phyloP scores from a whole-genome alignment of 75 land plant genomes.

The Ceratopteris richardii region DNA sequence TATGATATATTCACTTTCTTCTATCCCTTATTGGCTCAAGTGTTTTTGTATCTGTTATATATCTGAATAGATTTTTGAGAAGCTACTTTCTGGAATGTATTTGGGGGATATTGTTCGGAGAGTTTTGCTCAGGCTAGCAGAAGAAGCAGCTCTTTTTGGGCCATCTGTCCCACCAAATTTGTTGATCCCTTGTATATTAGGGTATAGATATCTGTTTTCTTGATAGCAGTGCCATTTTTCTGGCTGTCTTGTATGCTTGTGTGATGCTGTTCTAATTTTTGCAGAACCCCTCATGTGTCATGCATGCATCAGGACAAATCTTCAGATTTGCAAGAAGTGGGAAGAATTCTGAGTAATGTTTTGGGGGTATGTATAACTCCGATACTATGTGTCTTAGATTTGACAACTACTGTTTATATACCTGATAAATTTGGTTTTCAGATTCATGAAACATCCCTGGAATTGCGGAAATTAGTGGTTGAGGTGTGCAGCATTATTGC shows the following conservation, averaged over 20 bases:
- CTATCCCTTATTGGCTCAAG: too few species aligned
- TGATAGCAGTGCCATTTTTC: neutral
- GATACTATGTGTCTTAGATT: neutral
- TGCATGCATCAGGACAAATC: constrained; percentile 68
- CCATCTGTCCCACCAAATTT: constrained; percentile 44
- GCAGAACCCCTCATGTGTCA: constrained; percentile 73
- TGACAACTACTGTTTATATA: too few species aligned
- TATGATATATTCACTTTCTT: too few species aligned
- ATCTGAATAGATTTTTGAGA: constrained; percentile 50
- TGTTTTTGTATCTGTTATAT: too few species aligned
- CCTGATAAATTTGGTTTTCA: constrained; percentile 13
- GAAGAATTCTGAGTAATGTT: constrained; percentile 34
- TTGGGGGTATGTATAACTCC: constrained; percentile 42
- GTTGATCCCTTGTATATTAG: constrained; percentile 30
- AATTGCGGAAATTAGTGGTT: constrained; percentile 43
- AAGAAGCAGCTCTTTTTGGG: constrained; percentile 63
- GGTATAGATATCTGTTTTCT: too few species aligned
- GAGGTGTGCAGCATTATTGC: constrained; percentile 60
- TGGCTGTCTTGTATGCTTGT: too few species aligned
- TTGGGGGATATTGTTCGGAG: constrained; percentile 68
- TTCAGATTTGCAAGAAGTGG: constrained; percentile 55
- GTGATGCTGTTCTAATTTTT: too few species aligned
- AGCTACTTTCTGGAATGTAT: constrained; percentile 72
- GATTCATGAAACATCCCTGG: constrained; percentile 44
- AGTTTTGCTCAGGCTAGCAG: constrained; percentile 48